Base-by-base conservation (phyloP, 2,329 filamentous ascomycete genomes). In the Venturia carpophila region DNA sequence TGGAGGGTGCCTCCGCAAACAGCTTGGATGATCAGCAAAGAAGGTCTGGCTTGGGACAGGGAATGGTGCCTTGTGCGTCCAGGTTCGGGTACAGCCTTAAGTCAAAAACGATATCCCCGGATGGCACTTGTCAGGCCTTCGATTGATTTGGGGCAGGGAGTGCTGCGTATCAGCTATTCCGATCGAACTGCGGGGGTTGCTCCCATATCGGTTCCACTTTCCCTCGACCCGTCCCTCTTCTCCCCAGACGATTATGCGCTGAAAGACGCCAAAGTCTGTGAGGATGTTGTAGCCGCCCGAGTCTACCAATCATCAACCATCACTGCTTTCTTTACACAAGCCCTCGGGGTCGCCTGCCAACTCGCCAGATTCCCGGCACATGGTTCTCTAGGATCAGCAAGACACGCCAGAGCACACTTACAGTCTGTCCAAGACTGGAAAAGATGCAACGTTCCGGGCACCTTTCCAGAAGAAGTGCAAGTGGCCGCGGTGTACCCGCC, bases 31-130 rank as follows among this genome's bases (percentile, higher is more conserved):
- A 82, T 97, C 24, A 85, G 84, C 65, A 80, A 83, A 9, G 92
- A 97, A 77, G 94, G 94, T 0, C 80, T 99, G 2, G 89, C 87
- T 10, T 97, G 93, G 92, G 94, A 99, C 74, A 84, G 94, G 67
- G 93, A 97, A 78, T 99, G 94, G 93, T 97, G 93, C 76, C 79
- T 99, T 24, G 82, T 99, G 17, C 92, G 97, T 73, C 84, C 87
- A 71, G 92, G 91, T 55, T 95, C 92, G 1, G 89, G 91, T 0
- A 86, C 87, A 70, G 91, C 89, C 6, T 79, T 99, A 64, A 96
- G 85, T 72, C 93, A 97, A 75, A 99, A 97, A 77, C 83, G 87
- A 68, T 88, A 94, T 72, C 90, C 92, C 2, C 85, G 82, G 42
- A 97, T 99, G 93, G 89, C 91, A 15, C 82, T 97, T 5, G 81